Evolutionary conservation across 805 yeast genomes (phyloP), one percentile per base, ranked within the genome.

Genomic region (Ogataea dorogensis): DNA sequence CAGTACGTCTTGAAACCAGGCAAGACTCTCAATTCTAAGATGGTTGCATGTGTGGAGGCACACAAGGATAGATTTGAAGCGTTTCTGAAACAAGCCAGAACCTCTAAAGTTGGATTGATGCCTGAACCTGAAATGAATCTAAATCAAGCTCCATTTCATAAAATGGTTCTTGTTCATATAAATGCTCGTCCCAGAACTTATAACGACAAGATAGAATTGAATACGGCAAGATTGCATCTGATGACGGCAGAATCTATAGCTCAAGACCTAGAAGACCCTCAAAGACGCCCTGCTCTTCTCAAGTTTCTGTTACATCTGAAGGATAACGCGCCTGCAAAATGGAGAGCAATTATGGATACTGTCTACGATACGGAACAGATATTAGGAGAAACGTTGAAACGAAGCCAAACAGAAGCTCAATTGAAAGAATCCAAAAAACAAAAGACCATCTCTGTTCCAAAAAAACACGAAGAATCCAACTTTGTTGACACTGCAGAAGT

Each of bases 171-270:
- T 8, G 47, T 56, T 5, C 43, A 52, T 27, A 26, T 54, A 2
- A 37, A 36, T 9, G 54, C 54, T 1, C 6, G 20, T 5, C 37
- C 31, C 1, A 49, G 50, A 18, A 21, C 36, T 13, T 59, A 40
- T 28, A 42, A 38, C 2, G 40, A 33, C 14, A 27, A 14, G 2
- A 16, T 56, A 7, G 61, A 59, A 23, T 33, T 56, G 11, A 47
- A 47, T 13, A 36, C 42, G 10, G 40, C 47, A 2, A 18, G 22
- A 2, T 12, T 48, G 11, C 21, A 19, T 8, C 17, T 44, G 2
- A 29, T 58, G 20, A 33, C 41, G 1, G 35, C 35, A 5, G 21
- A 26, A 1, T 39, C 31, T 4, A 22, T 57, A n/a, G 15, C 34
- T 5, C 15, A 27, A 2, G 31, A 31, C 28, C 33, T 49, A 1